Evolutionary conservation across 2,329 filamentous ascomycete species (phyloP).

Genomic region (Magnaporthiopsis rhizophila): DNA sequence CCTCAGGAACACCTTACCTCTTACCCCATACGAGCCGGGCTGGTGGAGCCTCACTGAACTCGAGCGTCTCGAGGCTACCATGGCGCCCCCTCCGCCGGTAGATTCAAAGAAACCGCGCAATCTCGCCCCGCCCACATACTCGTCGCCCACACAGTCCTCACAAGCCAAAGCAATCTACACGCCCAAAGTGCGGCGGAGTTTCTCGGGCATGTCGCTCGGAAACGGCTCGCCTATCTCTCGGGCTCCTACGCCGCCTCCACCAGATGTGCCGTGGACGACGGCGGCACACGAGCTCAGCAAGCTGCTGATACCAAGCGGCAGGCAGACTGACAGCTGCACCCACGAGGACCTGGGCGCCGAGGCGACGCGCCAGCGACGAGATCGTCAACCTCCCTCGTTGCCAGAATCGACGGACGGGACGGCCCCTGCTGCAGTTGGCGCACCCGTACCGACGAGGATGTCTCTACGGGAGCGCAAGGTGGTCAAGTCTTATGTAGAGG

Average conservation of each 20-base stretch:
- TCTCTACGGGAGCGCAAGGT: slow-evolving; percentile 65
- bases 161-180: slow-evolving; percentile 69
- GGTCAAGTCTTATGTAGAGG: slow-evolving; percentile 42
- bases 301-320: slow-evolving; percentile 67
- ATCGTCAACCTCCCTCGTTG: slow-evolving; percentile 41
- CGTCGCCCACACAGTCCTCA: slow-evolving; percentile 81
- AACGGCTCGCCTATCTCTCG: slow-evolving; percentile 31
- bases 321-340: slow-evolving; percentile 68
- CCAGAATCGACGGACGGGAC: slow-evolving; percentile 22
- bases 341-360: slow-evolving; percentile 72
- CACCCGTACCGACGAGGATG: slow-evolving; percentile 51
- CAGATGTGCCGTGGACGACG: slow-evolving; percentile 77
- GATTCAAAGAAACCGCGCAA: slow-evolving; percentile 46
- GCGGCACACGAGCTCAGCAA: slow-evolving; percentile 79
- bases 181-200: slow-evolving; percentile 54
- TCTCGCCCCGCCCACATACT: slow-evolving; percentile 63
- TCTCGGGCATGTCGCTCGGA: slow-evolving; percentile 43
- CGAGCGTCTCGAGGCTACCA: slow-evolving; percentile 58
- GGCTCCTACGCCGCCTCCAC: slow-evolving; percentile 59
- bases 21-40: slow-evolving; percentile 50
- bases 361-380: slow-evolving; percentile 53
- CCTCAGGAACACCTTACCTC: slow-evolving; percentile 17
- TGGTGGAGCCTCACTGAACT: slow-evolving; percentile 66
- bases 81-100: slow-evolving; percentile 37
- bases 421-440: slow-evolving; percentile 18